Evolutionary conservation across 2,329 filamentous ascomycete species (phyloP).

Genomic region (Aspergillus pseudoterreus): DNA sequence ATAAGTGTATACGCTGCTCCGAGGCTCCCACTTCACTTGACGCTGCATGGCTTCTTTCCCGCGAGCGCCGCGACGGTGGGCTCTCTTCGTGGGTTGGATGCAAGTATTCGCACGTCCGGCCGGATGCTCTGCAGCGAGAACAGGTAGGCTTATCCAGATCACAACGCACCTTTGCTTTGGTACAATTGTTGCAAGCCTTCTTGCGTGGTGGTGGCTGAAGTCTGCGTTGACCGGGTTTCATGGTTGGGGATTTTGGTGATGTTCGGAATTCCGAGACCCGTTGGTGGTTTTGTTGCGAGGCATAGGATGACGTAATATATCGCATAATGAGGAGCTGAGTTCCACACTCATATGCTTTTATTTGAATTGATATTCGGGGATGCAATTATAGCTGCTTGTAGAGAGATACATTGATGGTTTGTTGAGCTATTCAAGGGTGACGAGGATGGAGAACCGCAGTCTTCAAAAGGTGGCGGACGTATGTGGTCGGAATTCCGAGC

Average conservation of each 20-base stretch:
- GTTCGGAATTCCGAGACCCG: background rate
- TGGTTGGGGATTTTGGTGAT: background rate
- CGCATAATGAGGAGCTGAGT: no score
- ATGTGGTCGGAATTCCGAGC: background rate
- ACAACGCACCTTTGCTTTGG: constrained; percentile 18
- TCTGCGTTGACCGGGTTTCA: background rate
- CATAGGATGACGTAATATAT: no score
- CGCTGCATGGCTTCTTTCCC: background rate
- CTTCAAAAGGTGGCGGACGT: background rate
- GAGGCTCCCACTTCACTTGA: background rate
- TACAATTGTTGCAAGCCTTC: constrained; percentile 17
- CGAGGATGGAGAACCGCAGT: no score
- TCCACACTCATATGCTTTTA: no score
- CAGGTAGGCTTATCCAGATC: constrained; percentile 15
- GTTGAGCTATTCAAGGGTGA: no score
- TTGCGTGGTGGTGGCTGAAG: constrained; percentile 12
- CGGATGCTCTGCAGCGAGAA: constrained; percentile 14
- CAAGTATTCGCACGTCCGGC: constrained; percentile 15
- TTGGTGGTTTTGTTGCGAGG: no score
- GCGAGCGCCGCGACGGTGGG: background rate
- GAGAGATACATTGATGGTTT: no score
- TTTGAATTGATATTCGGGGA: no score
- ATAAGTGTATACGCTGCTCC: background rate
- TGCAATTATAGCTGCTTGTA: no score
- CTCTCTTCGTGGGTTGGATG: background rate